Evolutionary conservation across 2,329 filamentous ascomycete species (phyloP).

Genomic region (Tolypocladium tropicale): DNA sequence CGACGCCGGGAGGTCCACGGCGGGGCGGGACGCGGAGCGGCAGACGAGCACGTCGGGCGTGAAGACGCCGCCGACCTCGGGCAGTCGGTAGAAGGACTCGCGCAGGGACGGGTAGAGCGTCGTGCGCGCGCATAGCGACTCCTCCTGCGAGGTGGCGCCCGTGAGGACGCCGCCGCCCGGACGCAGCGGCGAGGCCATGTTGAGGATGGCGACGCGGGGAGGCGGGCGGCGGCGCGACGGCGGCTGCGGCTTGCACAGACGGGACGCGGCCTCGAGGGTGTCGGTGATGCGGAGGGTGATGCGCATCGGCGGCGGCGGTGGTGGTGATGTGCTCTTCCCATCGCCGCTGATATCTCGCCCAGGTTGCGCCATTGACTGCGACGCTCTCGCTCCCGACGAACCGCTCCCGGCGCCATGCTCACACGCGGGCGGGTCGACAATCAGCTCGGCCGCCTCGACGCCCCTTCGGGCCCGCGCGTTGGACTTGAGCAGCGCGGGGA

Average conservation of each 20-base stretch:
- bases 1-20: slow-evolving; percentile 6
- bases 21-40: slow-evolving; percentile 4
- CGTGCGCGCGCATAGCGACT: slow-evolving; percentile 41
- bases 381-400: background rate
- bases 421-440: background rate
- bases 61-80: slow-evolving; percentile 36
- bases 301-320: slow-evolving; percentile 14
- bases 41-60: slow-evolving; percentile 8
- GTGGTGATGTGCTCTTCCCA: background rate
- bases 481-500: background rate
- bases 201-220: slow-evolving; percentile 41
- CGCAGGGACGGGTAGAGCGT: slow-evolving; percentile 8
- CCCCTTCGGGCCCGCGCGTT: background rate
- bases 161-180: slow-evolving; percentile 52
- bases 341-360: background rate
- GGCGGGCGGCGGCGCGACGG: background rate
- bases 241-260: background rate
- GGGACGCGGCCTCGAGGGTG: slow-evolving; percentile 39
- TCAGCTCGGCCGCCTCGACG: background rate
- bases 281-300: slow-evolving; percentile 38
- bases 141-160: slow-evolving; percentile 51
- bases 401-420: background rate
- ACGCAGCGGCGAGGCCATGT: slow-evolving; percentile 52
- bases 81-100: slow-evolving; percentile 52
- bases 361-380: background rate